Evolutionary conservation across 176 grass and related monocot genomes (phyloP).

Genomic region (Paspalum notatum): DNA sequence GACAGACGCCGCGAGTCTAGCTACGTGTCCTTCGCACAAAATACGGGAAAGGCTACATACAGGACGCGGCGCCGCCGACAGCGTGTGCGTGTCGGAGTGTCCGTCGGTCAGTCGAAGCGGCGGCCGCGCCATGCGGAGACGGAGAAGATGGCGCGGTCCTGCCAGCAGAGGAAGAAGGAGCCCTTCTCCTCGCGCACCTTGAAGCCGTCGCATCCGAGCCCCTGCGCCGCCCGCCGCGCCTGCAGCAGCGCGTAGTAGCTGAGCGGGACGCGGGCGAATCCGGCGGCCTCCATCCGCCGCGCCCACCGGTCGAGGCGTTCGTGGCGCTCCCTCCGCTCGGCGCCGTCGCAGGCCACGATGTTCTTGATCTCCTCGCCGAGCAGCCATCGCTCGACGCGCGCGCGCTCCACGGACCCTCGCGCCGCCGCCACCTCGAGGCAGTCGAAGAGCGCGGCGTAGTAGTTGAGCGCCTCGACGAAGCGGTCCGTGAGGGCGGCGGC

Average conservation of each 20-base stretch:
- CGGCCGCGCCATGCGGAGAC: constrained; percentile 85
- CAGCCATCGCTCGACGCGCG: constrained; percentile 73
- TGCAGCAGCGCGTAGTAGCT: constrained; percentile 84
- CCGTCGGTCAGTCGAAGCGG: constrained; percentile 60
- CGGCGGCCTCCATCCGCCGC: constrained; percentile 55
- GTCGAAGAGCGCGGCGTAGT: constrained; percentile 93
- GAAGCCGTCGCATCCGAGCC: constrained; percentile 68
- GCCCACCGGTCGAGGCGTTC: constrained; percentile 81
- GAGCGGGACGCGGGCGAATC: constrained; percentile 55
- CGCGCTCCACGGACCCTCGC: constrained; percentile 74
- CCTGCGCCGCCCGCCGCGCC: constrained; percentile 64
- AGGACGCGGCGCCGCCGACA: neutral
- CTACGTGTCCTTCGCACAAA: constrained; percentile 35
- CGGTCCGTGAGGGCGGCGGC: constrained; percentile 60
- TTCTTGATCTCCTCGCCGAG: constrained; percentile 91
- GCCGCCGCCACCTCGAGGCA: constrained; percentile 74
- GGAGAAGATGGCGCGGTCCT: constrained; percentile 81
- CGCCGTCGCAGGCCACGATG: constrained; percentile 80
- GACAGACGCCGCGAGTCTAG: too few species aligned
- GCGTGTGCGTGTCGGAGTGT: too few species aligned
- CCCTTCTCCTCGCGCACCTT: constrained; percentile 73
- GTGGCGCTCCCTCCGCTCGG: constrained; percentile 74
- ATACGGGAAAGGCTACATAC: constrained; percentile 17
- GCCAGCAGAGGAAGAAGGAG: constrained; percentile 87
- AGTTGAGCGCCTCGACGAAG: constrained; percentile 88